Conservation (phyloP, 768 basidiomycete species). For the Calocybe indica region DNA sequence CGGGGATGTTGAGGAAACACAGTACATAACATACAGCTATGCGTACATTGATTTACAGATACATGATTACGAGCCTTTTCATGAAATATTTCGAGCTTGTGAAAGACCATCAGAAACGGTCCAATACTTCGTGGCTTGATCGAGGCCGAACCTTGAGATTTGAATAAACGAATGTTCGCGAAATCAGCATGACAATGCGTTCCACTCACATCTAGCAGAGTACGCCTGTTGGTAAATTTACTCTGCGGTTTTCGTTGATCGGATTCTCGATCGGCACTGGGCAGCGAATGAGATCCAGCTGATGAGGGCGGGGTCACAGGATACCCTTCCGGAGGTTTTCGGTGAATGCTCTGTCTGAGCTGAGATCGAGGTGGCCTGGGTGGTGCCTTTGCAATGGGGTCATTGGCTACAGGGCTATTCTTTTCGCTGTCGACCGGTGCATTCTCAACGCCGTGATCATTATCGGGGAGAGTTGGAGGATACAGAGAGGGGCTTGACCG, state of each 20-base stretch:
- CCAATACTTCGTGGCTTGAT: slow-evolving; percentile 7
- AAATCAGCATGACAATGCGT: neutral
- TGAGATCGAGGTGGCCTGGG: slow-evolving; percentile 18
- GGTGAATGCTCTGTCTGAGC: slow-evolving; percentile 15
- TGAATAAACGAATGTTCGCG: neutral
- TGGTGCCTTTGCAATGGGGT: slow-evolving; percentile 6
- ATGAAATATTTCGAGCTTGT: neutral
- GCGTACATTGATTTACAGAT: neutral
- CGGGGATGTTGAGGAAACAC: neutral
- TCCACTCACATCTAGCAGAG: slow-evolving; percentile 31
- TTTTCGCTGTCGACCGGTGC: too few relatives aligned
- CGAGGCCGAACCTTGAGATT: slow-evolving; percentile 21
- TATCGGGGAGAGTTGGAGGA: slow-evolving; percentile 38
- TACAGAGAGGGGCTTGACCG: slow-evolving; percentile 48
- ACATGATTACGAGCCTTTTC: neutral
- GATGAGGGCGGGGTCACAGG: slow-evolving; percentile 38
- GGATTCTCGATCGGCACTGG: slow-evolving; percentile 17
- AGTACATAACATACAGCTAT: neutral
- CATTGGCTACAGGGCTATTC: too few relatives aligned
- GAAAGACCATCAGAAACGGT: neutral
- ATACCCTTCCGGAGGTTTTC: slow-evolving; percentile 20
- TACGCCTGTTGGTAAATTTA: slow-evolving; percentile 22
- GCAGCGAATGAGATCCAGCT: slow-evolving; percentile 25
- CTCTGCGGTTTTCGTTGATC: slow-evolving; percentile 14
- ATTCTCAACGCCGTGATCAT: slow-evolving; percentile 13